Percentiles rank a stretch among this genome's conserved stretches.
These are phyloP conservation scores for Pichia membranifaciens DNA, from an alignment of 805 yeast genomes.

Conservation along the genomic window DNA sequence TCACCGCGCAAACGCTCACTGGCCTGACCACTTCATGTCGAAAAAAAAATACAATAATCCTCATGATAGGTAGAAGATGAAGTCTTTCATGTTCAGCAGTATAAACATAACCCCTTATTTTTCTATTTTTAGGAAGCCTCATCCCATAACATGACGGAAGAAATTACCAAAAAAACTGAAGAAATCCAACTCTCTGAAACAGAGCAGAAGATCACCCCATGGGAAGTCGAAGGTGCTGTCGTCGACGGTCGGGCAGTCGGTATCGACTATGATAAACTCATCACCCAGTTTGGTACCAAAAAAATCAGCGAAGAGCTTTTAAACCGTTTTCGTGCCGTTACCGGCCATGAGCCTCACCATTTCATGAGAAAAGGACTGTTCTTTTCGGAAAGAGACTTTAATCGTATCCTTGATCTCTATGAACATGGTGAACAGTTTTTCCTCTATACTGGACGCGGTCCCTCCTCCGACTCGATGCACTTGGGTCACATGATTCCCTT, in stretches of 20 bases:
- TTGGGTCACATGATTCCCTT: slow-evolving; percentile 97
- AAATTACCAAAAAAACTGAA: slow-evolving; percentile 17
- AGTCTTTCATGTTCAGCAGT: too few relatives aligned
- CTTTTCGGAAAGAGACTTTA: slow-evolving; percentile 84
- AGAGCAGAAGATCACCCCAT: slow-evolving; percentile 77
- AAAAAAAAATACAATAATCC: background rate
- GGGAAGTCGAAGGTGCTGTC: slow-evolving; percentile 99
- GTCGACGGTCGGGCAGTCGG: slow-evolving; percentile 89
- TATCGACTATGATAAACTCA: slow-evolving; percentile 86
- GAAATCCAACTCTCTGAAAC: slow-evolving; percentile 18
- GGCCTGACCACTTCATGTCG: background rate
- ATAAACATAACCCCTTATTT: too few relatives aligned
- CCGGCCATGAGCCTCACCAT: slow-evolving; percentile 90
- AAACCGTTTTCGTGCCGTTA: slow-evolving; percentile 66
- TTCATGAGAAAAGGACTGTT: slow-evolving; percentile 86
- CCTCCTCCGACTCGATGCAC: slow-evolving; percentile 90
- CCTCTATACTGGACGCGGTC: slow-evolving; percentile 96
- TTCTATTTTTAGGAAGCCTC: too few relatives aligned
- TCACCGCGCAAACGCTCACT: too few relatives aligned
- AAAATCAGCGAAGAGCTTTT: slow-evolving; percentile 65
- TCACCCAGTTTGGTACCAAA: slow-evolving; percentile 81
- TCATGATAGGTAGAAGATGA: too few relatives aligned
- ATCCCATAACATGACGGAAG: slow-evolving; percentile 10
- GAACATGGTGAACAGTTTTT: slow-evolving; percentile 95
- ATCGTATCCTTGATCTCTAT: slow-evolving; percentile 73